These are phyloP conservation scores for Boletus pseudo-olivaceus DNA, from an alignment of 768 basidiomycete species.

Conservation along the genomic window DNA sequence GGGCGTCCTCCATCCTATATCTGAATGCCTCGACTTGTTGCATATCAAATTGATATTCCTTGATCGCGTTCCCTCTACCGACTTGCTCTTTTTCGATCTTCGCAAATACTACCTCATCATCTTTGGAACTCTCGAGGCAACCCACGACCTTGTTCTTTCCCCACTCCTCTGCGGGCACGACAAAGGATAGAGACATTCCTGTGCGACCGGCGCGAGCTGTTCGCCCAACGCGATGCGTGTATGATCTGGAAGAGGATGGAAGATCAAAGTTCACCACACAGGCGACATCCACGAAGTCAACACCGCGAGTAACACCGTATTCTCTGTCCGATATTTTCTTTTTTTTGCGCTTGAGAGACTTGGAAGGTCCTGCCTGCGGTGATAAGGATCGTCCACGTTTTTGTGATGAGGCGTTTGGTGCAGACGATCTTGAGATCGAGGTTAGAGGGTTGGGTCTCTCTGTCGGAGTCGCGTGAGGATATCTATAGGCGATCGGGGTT, in stretches of 20 bases:
- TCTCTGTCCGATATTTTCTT: constrained; percentile 59
- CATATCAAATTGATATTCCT: constrained; percentile 94
- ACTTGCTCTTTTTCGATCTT: constrained; percentile 77
- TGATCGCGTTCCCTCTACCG: constrained; percentile 51
- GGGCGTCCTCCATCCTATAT: constrained; percentile 96
- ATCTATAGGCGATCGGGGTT: constrained; percentile 15
- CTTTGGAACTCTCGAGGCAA: constrained; percentile 60
- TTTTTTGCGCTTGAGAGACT: constrained; percentile 52
- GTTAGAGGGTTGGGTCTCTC: constrained; percentile 42
- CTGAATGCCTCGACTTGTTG: constrained; percentile 96
- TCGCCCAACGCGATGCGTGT: constrained; percentile 93
- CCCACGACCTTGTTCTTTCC: constrained; percentile 75
- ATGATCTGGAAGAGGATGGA: constrained; percentile 81
- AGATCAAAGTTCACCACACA: constrained; percentile 99
- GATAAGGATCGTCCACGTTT: constrained; percentile 61
- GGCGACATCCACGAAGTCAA: constrained; percentile 95
- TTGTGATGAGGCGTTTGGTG: constrained; percentile 19
- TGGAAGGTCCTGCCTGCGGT: constrained; percentile 35
- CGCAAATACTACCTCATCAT: constrained; percentile 63
- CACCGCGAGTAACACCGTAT: constrained; percentile 92
- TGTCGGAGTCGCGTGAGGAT: constrained; percentile 29
- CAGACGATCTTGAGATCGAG: constrained; percentile 11
- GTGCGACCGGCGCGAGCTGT: constrained; percentile 95
- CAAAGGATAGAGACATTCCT: constrained; percentile 87
- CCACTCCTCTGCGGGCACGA: constrained; percentile 67